phyloP scores from a whole-genome alignment of 2,329 filamentous ascomycete species.

The Xylaria hypoxylon region DNA sequence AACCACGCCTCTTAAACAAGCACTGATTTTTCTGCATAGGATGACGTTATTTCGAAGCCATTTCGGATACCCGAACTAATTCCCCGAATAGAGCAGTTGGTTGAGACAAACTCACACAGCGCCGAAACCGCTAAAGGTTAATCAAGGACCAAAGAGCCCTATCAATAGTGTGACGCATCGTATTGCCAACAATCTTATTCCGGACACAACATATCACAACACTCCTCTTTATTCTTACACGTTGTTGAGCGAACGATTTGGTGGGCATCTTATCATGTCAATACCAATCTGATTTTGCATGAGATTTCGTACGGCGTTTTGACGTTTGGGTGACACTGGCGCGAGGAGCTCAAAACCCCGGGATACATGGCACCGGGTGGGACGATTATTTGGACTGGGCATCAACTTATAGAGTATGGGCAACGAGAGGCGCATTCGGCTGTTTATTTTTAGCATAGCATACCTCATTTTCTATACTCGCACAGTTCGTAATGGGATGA shows the following conservation, averaged over 20 bases:
- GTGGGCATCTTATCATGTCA: constrained; percentile 8
- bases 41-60: constrained; percentile 83
- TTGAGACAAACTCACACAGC: constrained; percentile 36
- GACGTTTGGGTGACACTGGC: constrained; percentile 16
- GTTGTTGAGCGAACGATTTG: constrained; percentile 12
- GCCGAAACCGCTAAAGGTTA: constrained; percentile 15
- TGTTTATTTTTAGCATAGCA: constrained; percentile 31
- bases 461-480: constrained; percentile 13
- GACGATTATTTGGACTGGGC: constrained; percentile 23
- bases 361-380: constrained; percentile 31
- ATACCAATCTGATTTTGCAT: constrained; percentile 8
- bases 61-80: constrained; percentile 80
- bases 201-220: constrained; percentile 1
- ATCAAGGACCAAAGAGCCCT: background rate
- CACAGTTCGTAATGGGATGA: constrained; percentile 4
- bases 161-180: background rate
- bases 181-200: constrained; percentile 7
- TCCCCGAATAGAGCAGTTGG: constrained; percentile 72
- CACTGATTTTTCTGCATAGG: constrained; percentile 56
- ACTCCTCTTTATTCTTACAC: background rate
- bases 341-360: constrained; percentile 32
- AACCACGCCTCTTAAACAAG: background rate
- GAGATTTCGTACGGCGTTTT: constrained; percentile 30
- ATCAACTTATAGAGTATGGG: constrained; percentile 31
- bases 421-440: constrained; percentile 28